Evolutionary conservation across 164 flowering plant species (phyloP), one percentile per base, ranked within the genome.

Genomic region (Piper betle): DNA sequence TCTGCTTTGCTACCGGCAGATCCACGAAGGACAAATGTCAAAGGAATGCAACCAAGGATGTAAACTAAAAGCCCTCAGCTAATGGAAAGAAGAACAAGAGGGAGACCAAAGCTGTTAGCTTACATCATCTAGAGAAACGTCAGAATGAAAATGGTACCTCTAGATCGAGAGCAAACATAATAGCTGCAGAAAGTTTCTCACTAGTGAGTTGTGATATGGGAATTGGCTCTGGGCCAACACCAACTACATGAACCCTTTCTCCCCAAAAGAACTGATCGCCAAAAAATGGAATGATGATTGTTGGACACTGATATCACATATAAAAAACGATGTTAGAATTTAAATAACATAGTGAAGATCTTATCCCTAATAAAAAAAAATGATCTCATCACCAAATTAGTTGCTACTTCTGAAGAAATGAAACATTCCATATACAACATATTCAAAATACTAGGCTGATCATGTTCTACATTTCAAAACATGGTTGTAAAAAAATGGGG

Each of bases 201-300:
- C 80, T 75, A 48, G 62, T 81, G 58, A 93, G 87, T 73, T 84
- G 73, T 39, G 80, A 74, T 62, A 93, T 82, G 39, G 99, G 96
- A 53, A 90, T 88, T 39, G 96, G 92, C 64, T 73, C 71, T 19
- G 97, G 99, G 37, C 99, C 99, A 17, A 93, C 70, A 48, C 91
- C 92, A 70, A 64, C 79, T 61, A 85, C 72, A 71, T 86, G 75
- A 39, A 90, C 58, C 73, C 92, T 82, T 43, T 93, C 96, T 52
- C 83, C 97, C 96, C 98, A 90, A 72, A 93, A 90, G 74, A 83
- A 85, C 70, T 90, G 97, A 75, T 93, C 99, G 52, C 99, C 99
- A 64, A 90, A 93, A 77, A 90, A 93, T n/a, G 99, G 99, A 39
- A 93, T 87, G 48, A 90, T 80, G 17, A 92, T 79, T 52, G 99